Percentiles rank a stretch among this genome's conserved stretches.
Evolutionary conservation across 768 basidiomycete species (phyloP).

Genomic region (Suillus brevipes): DNA sequence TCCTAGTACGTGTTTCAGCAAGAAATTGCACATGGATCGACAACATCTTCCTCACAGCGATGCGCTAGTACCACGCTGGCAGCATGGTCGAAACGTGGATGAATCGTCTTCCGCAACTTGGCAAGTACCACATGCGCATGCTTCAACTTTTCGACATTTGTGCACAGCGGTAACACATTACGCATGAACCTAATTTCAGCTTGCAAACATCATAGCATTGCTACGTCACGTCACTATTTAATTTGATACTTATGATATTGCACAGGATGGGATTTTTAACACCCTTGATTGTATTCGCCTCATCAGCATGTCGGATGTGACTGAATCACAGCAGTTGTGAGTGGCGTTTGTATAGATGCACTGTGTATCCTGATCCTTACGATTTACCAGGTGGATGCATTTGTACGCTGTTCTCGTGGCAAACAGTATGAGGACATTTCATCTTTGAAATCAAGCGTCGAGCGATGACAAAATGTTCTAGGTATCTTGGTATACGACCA

Average conservation of each 20-base stretch:
- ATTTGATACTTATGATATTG: not conserved
- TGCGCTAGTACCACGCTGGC: no score
- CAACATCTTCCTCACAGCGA: not conserved
- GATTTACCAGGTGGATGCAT: constrained; percentile 7
- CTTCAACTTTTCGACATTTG: not conserved
- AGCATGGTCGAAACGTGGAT: no score
- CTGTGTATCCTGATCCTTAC: not conserved
- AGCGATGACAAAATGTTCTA: constrained; percentile 8
- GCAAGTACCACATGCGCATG: no score
- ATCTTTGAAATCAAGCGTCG: not conserved
- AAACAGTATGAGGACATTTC: constrained; percentile 2
- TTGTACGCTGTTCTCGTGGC: constrained; percentile 4
- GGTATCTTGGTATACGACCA: constrained; percentile 33
- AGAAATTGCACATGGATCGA: not conserved
- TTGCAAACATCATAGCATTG: not conserved
- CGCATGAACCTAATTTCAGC: not conserved
- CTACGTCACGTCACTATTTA: not conserved
- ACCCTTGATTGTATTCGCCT: not conserved
- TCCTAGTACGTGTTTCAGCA: not conserved
- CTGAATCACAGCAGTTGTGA: not conserved
- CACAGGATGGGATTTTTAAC: not conserved
- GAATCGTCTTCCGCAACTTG: no score
- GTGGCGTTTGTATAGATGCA: not conserved
- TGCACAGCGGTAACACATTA: not conserved
- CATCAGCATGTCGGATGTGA: not conserved